phyloP scores from a whole-genome alignment of 306 rosid species.

The Begonia peltatifolia region DNA sequence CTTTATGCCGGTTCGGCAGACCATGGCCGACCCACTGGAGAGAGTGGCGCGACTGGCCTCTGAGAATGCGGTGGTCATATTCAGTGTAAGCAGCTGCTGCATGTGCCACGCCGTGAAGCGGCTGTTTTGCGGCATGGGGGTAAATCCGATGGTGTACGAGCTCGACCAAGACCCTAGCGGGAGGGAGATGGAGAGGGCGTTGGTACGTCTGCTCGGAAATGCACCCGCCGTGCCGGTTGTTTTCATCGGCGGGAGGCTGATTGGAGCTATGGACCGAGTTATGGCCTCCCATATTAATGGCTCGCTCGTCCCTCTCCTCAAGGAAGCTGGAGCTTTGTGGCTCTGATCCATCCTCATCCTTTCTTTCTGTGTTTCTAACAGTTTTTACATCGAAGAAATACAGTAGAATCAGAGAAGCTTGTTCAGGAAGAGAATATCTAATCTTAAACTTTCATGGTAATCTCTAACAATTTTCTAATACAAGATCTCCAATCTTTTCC shows the following conservation, averaged over 20 bases:
- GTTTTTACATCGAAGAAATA: too few species aligned
- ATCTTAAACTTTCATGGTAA: too few species aligned
- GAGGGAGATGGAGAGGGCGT: slow-evolving; percentile 65
- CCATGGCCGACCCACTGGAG: slow-evolving; percentile 46
- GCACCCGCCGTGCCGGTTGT: slow-evolving; percentile 59
- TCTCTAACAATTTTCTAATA: too few species aligned
- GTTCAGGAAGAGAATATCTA: too few species aligned
- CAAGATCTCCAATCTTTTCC: too few species aligned
- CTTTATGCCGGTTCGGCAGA: slow-evolving; percentile 20
- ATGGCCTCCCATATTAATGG: slow-evolving; percentile 93
- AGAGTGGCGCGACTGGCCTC: slow-evolving; percentile 61
- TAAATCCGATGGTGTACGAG: slow-evolving; percentile 71
- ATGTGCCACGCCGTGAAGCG: slow-evolving; percentile 96
- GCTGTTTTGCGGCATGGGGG: slow-evolving; percentile 89
- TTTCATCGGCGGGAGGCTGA: slow-evolving; percentile 71
- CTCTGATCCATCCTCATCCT: slow-evolving; percentile 19
- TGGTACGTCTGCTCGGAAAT: slow-evolving; percentile 41
- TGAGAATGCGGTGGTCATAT: slow-evolving; percentile 84
- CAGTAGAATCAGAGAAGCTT: too few species aligned
- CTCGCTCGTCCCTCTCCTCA: slow-evolving; percentile 79
- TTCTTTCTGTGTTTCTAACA: too few species aligned
- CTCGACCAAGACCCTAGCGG: slow-evolving; percentile 77
- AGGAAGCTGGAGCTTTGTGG: slow-evolving; percentile 97
- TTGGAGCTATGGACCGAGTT: slow-evolving; percentile 84
- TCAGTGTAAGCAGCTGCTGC: slow-evolving; percentile 83